phyloP scores from a whole-genome alignment of 148 eudicot species.

The Rheum nobile region DNA sequence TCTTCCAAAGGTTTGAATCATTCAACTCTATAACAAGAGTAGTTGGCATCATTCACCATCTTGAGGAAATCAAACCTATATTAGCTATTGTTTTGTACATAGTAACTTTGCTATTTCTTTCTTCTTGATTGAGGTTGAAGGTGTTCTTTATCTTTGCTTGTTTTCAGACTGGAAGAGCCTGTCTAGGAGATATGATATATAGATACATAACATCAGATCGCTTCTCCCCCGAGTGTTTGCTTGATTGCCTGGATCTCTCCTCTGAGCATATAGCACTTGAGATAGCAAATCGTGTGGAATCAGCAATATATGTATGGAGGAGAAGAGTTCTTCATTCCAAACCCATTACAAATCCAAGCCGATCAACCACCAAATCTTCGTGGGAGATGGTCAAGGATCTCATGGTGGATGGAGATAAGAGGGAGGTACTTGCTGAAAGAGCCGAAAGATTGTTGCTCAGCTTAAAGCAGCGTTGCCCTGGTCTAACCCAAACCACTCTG shows the following conservation, averaged over 20 bases:
- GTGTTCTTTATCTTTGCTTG: background rate
- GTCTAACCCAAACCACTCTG: conserved; percentile 65
- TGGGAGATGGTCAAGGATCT: conserved; percentile 78
- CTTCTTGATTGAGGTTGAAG: background rate
- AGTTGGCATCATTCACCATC: too few species aligned
- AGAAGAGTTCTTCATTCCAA: conserved; percentile 34
- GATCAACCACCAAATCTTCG: conserved; percentile 52
- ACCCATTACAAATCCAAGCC: conserved; percentile 30
- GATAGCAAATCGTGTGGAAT: conserved; percentile 80
- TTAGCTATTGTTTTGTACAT: background rate
- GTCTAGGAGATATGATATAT: conserved; percentile 71
- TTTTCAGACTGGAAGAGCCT: conserved; percentile 60
- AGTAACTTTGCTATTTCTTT: background rate
- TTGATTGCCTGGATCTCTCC: conserved; percentile 69
- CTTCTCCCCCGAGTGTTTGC: conserved; percentile 67
- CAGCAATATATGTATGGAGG: conserved; percentile 69
- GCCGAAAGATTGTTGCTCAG: conserved; percentile 64
- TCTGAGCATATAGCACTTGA: conserved; percentile 69
- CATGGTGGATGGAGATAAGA: conserved; percentile 71
- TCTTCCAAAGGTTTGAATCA: conserved; percentile 71
- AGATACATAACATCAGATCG: conserved; percentile 80
- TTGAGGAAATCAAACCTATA: too few species aligned
- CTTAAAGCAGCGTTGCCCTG: conserved; percentile 75
- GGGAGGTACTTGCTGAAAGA: conserved; percentile 61
- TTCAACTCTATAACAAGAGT: background rate